Base-by-base conservation (phyloP, 805 yeast genomes). In the Zygosaccharomyces siamensis region DNA sequence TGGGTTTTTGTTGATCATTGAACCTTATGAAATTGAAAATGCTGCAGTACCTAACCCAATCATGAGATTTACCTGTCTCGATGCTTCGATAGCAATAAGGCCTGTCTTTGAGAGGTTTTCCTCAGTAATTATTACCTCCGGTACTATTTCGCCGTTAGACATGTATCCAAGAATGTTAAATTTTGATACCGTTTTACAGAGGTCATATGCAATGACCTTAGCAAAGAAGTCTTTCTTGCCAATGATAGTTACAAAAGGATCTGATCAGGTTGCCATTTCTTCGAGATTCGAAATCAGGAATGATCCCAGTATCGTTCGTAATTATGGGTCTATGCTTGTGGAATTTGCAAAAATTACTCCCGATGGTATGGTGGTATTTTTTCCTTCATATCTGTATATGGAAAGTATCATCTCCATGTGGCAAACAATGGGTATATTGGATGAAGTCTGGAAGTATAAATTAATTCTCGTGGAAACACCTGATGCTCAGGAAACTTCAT, bases 151-250 rank as follows among this genome's bases (percentile, higher is more conserved):
- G 0, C 99, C 99, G 1, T 78, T 93, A 65, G 98, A 93, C 62
- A 93, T 93, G 99, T 93, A 93, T 65, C 99, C 99, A 5, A 84
- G 88, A 59, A 92, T 92, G 98, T 72, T 92, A 52, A 86, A 89
- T 62, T 92, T 93, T 68, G 89, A 87, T 45, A 90, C 98, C 0
- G 96, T 90, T 3, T 76, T 93, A 31, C 97, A 90, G 67, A 93
- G 89, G 63, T 90, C 97, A 0, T 93, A 93, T 63, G 81, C 97
- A 1, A 93, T 93, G 97, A 88, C 99, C 0, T 77, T 93, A 56
- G 89, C 96, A 2, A 79, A 96, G 59, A 74, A 96, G 54, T 86
- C 98, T 0, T 93, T 93, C 66, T 74, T 93, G 59, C 99, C 99
- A 8, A 79, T 93, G 84, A 84, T 93, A 56, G 95, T 93, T 8